Conservation (phyloP, 768 basidiomycete genomes). For the Russula emetica region DNA sequence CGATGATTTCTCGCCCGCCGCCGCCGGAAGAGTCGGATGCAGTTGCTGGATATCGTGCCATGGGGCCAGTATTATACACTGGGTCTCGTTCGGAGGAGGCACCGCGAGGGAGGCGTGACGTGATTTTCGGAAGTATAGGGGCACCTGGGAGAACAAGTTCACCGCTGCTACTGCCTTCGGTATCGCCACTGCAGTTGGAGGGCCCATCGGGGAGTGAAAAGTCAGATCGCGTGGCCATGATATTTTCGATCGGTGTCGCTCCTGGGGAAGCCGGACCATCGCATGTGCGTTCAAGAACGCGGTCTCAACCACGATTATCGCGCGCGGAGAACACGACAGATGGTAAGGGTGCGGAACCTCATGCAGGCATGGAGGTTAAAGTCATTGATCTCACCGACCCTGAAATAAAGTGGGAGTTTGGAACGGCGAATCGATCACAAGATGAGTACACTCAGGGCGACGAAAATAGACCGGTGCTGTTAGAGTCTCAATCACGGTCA, state of each 20-base stretch:
- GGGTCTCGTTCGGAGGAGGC: conserved; percentile 4
- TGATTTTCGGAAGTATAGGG: conserved; percentile 28
- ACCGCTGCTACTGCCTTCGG: conserved; percentile 11
- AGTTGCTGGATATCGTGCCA: conserved; percentile 37
- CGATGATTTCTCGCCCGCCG: conserved; percentile 34
- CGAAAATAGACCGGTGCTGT: conserved; percentile 5
- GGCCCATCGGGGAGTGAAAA: conserved; percentile 11
- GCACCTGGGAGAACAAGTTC: conserved; percentile 29
- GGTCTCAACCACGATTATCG: conserved; percentile 28
- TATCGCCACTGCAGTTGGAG: conserved; percentile 6
- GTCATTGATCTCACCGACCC: conserved; percentile 37
- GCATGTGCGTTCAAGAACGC: conserved; percentile 35
- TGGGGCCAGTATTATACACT: conserved; percentile 26
- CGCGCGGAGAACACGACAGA: conserved; percentile 1
- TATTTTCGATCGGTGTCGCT: conserved; percentile 45
- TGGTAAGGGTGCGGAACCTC: conserved; percentile 6
- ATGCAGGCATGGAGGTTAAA: conserved; percentile 21
- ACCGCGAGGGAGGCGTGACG: conserved; percentile 14
- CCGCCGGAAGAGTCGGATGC: conserved; percentile 37
- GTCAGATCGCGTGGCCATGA: conserved; percentile 35
- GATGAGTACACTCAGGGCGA: conserved; percentile 13
- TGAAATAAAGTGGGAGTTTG: conserved; percentile 53
- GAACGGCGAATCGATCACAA: conserved; percentile 38
- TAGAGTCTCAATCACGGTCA: background rate
- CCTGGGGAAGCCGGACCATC: conserved; percentile 37